Conservation (phyloP, 805 yeast genomes). For the Candida taoyuanica region DNA sequence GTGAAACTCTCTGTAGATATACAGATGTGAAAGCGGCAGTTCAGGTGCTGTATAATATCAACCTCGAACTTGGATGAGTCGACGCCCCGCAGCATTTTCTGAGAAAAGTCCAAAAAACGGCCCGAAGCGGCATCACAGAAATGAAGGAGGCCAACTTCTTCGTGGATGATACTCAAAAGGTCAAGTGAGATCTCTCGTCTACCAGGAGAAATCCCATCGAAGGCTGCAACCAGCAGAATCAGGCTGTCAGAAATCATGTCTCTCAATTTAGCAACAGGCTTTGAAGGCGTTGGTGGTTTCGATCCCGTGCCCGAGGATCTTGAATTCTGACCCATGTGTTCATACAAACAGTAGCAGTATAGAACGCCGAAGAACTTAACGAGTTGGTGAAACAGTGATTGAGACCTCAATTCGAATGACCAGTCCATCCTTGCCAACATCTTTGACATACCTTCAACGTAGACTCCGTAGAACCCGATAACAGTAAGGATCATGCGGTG, state of each 20-base stretch:
- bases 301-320: slow-evolving; percentile 26
- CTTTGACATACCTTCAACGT: slow-evolving; percentile 35
- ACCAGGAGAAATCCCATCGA: not conserved
- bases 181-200: slow-evolving; percentile 31
- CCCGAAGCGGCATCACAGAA: slow-evolving; percentile 69
- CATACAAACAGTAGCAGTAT: slow-evolving; percentile 38
- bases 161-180: slow-evolving; percentile 60
- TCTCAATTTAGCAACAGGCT: slow-evolving; percentile 25
- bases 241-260: slow-evolving; percentile 39
- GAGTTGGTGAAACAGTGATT: slow-evolving; percentile 21
- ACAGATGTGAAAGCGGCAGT: slow-evolving; percentile 71
- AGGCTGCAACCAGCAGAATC: slow-evolving; percentile 38
- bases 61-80: slow-evolving; percentile 47
- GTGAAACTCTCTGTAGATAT: slow-evolving; percentile 54
- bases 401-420: slow-evolving; percentile 20
- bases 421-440: slow-evolving; percentile 32
- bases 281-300: slow-evolving; percentile 28
- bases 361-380: slow-evolving; percentile 37
- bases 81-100: slow-evolving; percentile 45
- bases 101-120: slow-evolving; percentile 53
- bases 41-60: slow-evolving; percentile 71
- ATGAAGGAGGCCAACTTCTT: slow-evolving; percentile 61
- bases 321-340: slow-evolving; percentile 5
- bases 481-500: slow-evolving; percentile 41
- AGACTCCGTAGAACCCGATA: slow-evolving; percentile 50